phyloP scores from a whole-genome alignment of 2,329 filamentous ascomycete genomes.

The Neofusicoccum sp. region DNA sequence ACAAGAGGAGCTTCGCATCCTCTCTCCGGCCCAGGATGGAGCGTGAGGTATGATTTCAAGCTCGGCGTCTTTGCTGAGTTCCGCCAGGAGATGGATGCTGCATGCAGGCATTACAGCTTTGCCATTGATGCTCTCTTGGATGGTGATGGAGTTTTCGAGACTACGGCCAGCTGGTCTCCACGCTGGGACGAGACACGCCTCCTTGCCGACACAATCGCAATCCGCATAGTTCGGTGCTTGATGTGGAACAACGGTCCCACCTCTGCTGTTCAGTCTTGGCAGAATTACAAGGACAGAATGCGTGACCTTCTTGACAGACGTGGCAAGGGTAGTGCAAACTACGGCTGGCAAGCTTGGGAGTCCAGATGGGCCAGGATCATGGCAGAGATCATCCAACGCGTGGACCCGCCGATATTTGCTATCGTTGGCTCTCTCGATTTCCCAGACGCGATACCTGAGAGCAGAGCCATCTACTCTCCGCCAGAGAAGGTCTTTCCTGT shows the following conservation, averaged over 20 bases:
- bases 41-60: conserved; percentile 93
- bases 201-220: conserved; percentile 74
- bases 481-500: conserved; percentile 52
- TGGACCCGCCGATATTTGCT: conserved; percentile 48
- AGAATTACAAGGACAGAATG: conserved; percentile 70
- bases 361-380: conserved; percentile 66
- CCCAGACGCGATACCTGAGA: conserved; percentile 22
- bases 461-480: conserved; percentile 42
- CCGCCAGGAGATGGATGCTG: conserved; percentile 85
- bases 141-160: conserved; percentile 75
- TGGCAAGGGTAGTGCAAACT: conserved; percentile 82
- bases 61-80: conserved; percentile 88
- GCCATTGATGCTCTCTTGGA: conserved; percentile 82
- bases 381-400: conserved; percentile 57
- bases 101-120: conserved; percentile 79
- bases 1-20: conserved; percentile 82
- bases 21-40: conserved; percentile 84
- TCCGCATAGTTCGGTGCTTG: conserved; percentile 78
- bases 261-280: conserved; percentile 76
- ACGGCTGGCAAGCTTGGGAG: conserved; percentile 94
- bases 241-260: conserved; percentile 79
- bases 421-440: conserved; percentile 31
- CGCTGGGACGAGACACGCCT: conserved; percentile 93
- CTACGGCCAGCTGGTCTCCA: conserved; percentile 84
- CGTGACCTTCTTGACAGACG: conserved; percentile 75